Evolutionary conservation across 371 early-diverging fungal species (phyloP).

Genomic region (Mucor indicus): DNA sequence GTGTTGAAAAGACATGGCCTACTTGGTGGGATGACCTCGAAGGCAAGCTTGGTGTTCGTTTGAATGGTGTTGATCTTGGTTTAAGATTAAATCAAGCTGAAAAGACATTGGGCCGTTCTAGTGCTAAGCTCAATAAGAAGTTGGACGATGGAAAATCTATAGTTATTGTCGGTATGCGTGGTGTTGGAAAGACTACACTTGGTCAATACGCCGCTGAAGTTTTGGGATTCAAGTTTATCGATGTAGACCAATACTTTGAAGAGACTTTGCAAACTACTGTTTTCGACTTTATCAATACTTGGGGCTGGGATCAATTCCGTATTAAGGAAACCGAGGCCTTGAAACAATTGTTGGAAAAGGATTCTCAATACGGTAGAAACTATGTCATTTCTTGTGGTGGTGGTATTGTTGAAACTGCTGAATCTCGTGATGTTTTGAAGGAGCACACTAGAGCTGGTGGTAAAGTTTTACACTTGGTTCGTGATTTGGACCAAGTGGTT

Average conservation of each 20-base stretch:
- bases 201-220: conserved; percentile 72
- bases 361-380: conserved; percentile 40
- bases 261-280: conserved; percentile 63
- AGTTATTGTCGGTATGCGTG: conserved; percentile 95
- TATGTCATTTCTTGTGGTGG: conserved; percentile 93
- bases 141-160: conserved; percentile 52
- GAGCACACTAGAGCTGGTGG: conserved; percentile 57
- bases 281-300: conserved; percentile 69
- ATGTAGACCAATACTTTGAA: conserved; percentile 88
- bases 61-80: conserved; percentile 74
- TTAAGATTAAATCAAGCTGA: conserved; percentile 35
- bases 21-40: conserved; percentile 95
- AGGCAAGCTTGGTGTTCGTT: conserved; percentile 66
- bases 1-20: conserved; percentile 98
- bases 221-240: conserved; percentile 75
- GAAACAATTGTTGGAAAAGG: conserved; percentile 31
- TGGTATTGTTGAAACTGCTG: conserved; percentile 87
- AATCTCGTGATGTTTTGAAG: conserved; percentile 62
- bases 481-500: conserved; percentile 79
- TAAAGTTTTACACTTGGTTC: conserved; percentile 76
- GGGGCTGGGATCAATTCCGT: conserved; percentile 93
- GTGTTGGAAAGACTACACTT: conserved; percentile 92
- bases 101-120: conserved; percentile 24
- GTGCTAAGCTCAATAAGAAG: neutral
- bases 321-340: conserved; percentile 70